Evolutionary conservation across 2,329 filamentous ascomycete genomes (phyloP), one percentile per base, ranked within the genome.

Genomic region (Aschersonia sp.): DNA sequence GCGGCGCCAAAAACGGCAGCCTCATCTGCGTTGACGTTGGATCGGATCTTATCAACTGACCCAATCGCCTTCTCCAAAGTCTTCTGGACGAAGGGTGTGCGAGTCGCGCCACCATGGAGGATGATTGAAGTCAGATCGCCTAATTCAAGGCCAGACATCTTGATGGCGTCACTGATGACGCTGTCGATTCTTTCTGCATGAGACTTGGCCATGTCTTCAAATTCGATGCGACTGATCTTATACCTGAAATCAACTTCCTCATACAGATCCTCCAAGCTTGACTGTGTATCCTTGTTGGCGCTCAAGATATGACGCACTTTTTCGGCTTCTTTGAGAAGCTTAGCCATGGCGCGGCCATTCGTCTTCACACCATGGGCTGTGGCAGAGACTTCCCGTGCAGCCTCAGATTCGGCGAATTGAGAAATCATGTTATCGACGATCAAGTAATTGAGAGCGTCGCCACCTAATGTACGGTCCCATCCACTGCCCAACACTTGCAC

Each of bases 11-110:
- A 94, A 7, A 94, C 92, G 46, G 92, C 92, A 30, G 92, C 85
- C 67, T 98, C 92, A 59, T 98, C 92, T 9, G 91, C 85, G 68
- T 98, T 98, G 61, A 98, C 92, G 58, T 94, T 98, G 59, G 83
- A 85, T 54, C 89, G 84, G 51, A 98, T 74, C 71, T 94, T 96
- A 46, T 84, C 80, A 5, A 80, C 66, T 20, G 75, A 77, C 40
- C 86, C 85, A 46, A 82, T 77, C 43, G 85, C 66, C 52, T 80
- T 78, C 67, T 96, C 89, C 12, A 98, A 78, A 57, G 84, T 77
- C 66, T 83, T 91, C 64, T 97, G 91, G 9, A 98, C 87, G 58
- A 97, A 96, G 0, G 92, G 92, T 6, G 91, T 97, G 51, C 92
- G 81, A 44, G 88, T 83, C 43, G 83, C 84, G 56, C 92, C 92